Conservation (phyloP, 441 rosid genomes). For the Codiaeum variegatum region DNA sequence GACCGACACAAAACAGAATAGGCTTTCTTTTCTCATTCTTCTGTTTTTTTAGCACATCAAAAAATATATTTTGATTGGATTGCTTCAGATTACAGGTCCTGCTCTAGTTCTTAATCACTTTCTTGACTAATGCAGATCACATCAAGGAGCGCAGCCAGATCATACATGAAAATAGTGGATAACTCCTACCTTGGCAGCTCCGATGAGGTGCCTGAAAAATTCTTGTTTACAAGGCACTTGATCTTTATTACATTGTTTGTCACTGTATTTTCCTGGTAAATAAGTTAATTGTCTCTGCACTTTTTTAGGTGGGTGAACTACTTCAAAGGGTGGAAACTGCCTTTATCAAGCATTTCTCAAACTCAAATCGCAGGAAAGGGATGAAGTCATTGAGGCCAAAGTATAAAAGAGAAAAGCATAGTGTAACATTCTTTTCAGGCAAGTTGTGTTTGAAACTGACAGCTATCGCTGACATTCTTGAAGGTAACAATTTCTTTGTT, state of each 20-base stretch:
- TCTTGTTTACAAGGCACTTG: neutral
- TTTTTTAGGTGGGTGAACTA: conserved; percentile 46
- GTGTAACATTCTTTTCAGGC: conserved; percentile 62
- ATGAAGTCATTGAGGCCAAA: conserved; percentile 60
- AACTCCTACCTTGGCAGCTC: conserved; percentile 60
- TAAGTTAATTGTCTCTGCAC: neutral
- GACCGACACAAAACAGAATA: neutral
- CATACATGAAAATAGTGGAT: conserved; percentile 66
- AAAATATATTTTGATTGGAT: neutral
- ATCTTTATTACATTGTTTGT: neutral
- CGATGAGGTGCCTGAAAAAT: conserved; percentile 45
- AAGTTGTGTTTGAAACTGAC: conserved; percentile 9
- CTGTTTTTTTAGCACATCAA: neutral
- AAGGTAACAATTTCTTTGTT: conserved; percentile 1
- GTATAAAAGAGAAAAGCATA: conserved; percentile 54
- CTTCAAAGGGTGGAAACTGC: conserved; percentile 57
- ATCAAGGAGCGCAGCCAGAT: conserved; percentile 51
- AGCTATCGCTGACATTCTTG: neutral
- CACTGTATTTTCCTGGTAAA: neutral
- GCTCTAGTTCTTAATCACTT: neutral
- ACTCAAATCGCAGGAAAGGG: conserved; percentile 53
- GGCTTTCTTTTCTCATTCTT: neutral
- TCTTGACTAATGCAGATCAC: conserved; percentile 38
- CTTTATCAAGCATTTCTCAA: conserved; percentile 55
- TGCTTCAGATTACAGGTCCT: neutral